Evolutionary conservation across 2,329 filamentous ascomycete genomes (phyloP).

Genomic region (Sphaerulina musiva): DNA sequence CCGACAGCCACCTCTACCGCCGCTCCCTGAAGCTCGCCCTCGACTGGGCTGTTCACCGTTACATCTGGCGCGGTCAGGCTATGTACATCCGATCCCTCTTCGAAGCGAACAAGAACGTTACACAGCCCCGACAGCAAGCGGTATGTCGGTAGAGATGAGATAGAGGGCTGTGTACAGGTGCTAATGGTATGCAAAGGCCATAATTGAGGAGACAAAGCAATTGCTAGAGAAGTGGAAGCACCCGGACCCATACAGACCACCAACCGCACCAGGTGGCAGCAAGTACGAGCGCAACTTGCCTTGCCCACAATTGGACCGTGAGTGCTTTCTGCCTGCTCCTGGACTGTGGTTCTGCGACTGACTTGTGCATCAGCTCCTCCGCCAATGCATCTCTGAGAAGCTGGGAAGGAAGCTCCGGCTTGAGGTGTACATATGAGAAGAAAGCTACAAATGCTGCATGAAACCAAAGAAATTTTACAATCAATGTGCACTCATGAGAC

Average conservation of each 20-base stretch:
- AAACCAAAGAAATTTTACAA: neutral
- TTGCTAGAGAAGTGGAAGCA: slow-evolving; percentile 93
- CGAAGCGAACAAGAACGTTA: slow-evolving; percentile 81
- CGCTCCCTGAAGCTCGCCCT: slow-evolving; percentile 87
- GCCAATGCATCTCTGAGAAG: slow-evolving; percentile 40
- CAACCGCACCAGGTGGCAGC: slow-evolving; percentile 89
- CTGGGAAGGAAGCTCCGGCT: slow-evolving; percentile 10
- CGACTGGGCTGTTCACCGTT: slow-evolving; percentile 89
- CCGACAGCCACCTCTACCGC: slow-evolving; percentile 66
- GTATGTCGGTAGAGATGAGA: slow-evolving; percentile 47
- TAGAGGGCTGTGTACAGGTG: neutral
- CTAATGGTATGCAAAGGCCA: slow-evolving; percentile 50
- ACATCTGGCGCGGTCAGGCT: slow-evolving; percentile 91
- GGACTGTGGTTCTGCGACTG: slow-evolving; percentile 4
- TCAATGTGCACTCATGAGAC: neutral
- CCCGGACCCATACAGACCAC: slow-evolving; percentile 83
- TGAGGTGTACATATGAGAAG: slow-evolving; percentile 22
- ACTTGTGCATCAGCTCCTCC: slow-evolving; percentile 41
- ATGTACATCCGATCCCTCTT: slow-evolving; percentile 93
- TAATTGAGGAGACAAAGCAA: slow-evolving; percentile 82
- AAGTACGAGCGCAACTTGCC: slow-evolving; percentile 95
- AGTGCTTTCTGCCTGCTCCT: slow-evolving; percentile 34
- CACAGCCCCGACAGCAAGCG: slow-evolving; percentile 77
- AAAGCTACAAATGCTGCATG: neutral
- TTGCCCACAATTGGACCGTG: slow-evolving; percentile 71